Evolutionary conservation across 352 stramenopile genomes (phyloP).

Genomic region (Phytophthora aleatoria): DNA sequence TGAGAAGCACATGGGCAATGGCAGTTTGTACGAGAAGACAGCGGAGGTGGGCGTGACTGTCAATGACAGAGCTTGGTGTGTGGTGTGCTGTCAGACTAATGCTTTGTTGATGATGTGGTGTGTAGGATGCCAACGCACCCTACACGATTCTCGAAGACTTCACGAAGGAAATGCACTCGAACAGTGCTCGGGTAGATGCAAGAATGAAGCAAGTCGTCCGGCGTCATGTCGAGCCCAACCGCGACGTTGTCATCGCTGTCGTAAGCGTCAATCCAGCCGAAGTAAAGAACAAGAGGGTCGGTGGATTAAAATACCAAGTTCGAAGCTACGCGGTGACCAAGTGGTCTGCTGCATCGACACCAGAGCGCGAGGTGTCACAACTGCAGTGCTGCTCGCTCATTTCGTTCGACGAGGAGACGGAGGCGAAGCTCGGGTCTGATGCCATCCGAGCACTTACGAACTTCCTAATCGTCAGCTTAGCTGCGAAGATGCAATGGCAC

Average conservation of each 20-base stretch:
- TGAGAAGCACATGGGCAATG: conserved; percentile 34
- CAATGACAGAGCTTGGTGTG: not conserved
- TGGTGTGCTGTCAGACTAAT: not conserved
- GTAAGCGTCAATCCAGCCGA: conserved; percentile 33
- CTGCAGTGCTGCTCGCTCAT: conserved; percentile 31
- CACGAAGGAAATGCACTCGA: conserved; percentile 31
- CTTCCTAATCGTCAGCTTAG: conserved; percentile 27
- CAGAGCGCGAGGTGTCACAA: conserved; percentile 26
- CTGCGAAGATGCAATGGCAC: conserved; percentile 31
- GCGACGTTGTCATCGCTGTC: conserved; percentile 40
- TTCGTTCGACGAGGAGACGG: conserved; percentile 26
- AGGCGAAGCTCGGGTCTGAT: conserved; percentile 14
- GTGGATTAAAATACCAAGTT: conserved; percentile 26
- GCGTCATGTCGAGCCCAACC: conserved; percentile 36
- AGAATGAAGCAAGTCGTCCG: conserved; percentile 35
- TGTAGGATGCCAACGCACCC: conserved; percentile 33
- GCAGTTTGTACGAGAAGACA: conserved; percentile 38
- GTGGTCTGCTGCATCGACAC: conserved; percentile 22
- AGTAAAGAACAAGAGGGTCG: conserved; percentile 29
- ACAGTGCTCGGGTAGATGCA: conserved; percentile 30
- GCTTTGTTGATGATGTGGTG: conserved; percentile 2
- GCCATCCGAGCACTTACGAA: conserved; percentile 24
- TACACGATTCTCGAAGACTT: conserved; percentile 43
- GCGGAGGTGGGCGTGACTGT: conserved; percentile 17
- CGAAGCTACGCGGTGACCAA: conserved; percentile 29